These are phyloP conservation scores for Calcarisporium arbuscula DNA, from an alignment of 2,329 filamentous ascomycete genomes.

Conservation along the genomic window DNA sequence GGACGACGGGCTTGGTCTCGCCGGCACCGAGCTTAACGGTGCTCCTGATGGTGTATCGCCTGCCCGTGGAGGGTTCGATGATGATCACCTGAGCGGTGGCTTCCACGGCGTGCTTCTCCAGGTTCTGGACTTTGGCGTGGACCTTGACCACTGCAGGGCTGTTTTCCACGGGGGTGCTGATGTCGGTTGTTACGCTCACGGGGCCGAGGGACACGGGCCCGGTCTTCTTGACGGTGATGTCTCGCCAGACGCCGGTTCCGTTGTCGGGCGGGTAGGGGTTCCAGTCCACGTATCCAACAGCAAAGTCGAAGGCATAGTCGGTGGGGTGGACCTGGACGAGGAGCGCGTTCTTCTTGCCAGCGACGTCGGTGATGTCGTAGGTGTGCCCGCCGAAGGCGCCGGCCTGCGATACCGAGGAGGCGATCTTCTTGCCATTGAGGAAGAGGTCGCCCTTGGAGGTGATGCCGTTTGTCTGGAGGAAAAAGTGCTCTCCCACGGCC, in stretches of 20 bases:
- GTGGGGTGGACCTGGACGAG: slow-evolving; percentile 50
- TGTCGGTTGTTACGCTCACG: slow-evolving; percentile 38
- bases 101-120: slow-evolving; percentile 31
- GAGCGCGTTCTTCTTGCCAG: slow-evolving; percentile 39
- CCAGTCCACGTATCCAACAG: slow-evolving; percentile 31
- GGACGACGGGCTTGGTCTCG: slow-evolving; percentile 29
- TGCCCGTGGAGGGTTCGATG: no score
- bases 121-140: slow-evolving; percentile 30
- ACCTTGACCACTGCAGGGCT: slow-evolving; percentile 29
- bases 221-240: slow-evolving; percentile 49
- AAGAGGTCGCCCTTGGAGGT: slow-evolving; percentile 54
- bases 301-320: slow-evolving; percentile 52
- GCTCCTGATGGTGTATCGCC: slow-evolving; percentile 20
- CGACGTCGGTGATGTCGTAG: slow-evolving; percentile 46
- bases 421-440: slow-evolving; percentile 49
- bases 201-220: slow-evolving; percentile 41
- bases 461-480: slow-evolving; percentile 53
- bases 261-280: slow-evolving; percentile 48
- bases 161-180: slow-evolving; percentile 17
- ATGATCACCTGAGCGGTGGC: slow-evolving; percentile 29
- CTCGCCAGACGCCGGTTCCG: slow-evolving; percentile 56
- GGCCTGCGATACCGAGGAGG: slow-evolving; percentile 39
- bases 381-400: slow-evolving; percentile 51
- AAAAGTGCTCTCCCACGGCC: slow-evolving; percentile 34
- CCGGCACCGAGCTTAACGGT: slow-evolving; percentile 29